phyloP scores from a whole-genome alignment of 1,284 basidiomycete species.

The Athelia sp. region DNA sequence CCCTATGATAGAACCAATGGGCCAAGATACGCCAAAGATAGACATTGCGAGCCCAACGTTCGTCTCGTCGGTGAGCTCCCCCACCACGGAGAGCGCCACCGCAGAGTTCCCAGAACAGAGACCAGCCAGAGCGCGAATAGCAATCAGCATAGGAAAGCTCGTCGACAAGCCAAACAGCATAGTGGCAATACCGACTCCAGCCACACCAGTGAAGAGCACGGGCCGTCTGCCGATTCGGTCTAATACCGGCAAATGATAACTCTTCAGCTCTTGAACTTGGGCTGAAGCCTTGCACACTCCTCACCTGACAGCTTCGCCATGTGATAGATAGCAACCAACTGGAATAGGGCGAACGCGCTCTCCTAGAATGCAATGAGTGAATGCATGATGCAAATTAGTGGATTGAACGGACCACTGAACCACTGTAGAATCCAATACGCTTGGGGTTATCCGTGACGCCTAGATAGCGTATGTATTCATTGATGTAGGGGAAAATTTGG shows the following conservation, averaged over 20 bases:
- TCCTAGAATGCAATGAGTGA: conserved; percentile 32
- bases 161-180: conserved; percentile 53
- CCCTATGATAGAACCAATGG: conserved; percentile 59
- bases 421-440: conserved; percentile 36
- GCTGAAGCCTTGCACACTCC: conserved; percentile 16
- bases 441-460: conserved; percentile 27
- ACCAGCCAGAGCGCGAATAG: conserved; percentile 53
- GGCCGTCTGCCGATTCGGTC: conserved; percentile 61
- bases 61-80: conserved; percentile 61
- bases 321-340: conserved; percentile 59
- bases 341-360: conserved; percentile 56
- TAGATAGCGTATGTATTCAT: conserved; percentile 32
- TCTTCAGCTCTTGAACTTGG: neutral
- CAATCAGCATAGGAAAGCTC: conserved; percentile 40
- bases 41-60: conserved; percentile 61
- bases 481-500: conserved; percentile 34
- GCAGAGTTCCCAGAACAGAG: conserved; percentile 59
- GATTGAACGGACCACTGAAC: conserved; percentile 27
- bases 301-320: conserved; percentile 56
- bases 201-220: conserved; percentile 49
- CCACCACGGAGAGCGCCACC: conserved; percentile 55
- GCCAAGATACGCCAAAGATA: conserved; percentile 59
- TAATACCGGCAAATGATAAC: conserved; percentile 13
- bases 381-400: neutral
- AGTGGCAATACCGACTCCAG: conserved; percentile 48